These are phyloP conservation scores for Alternaria angustiovoidea DNA, from an alignment of 2,329 filamentous ascomycete genomes.

Conservation along the genomic window DNA sequence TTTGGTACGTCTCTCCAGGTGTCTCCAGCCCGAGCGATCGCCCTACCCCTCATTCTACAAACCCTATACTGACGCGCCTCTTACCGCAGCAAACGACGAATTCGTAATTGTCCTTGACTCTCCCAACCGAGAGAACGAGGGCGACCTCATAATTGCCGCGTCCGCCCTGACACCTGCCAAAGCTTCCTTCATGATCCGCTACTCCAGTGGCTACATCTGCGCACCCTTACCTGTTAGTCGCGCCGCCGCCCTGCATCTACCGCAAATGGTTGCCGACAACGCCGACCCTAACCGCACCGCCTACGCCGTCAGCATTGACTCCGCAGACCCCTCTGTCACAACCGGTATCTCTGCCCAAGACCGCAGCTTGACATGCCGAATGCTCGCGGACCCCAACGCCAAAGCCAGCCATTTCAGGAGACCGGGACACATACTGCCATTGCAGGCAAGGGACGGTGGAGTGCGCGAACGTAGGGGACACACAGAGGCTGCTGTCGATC, in stretches of 20 bases:
- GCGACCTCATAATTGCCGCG: conserved; percentile 95
- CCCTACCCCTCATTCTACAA: background rate
- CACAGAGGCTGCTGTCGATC: conserved; percentile 91
- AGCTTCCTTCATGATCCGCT: conserved; percentile 94
- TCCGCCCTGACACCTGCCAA: conserved; percentile 83
- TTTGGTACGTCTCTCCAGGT: conserved; percentile 46
- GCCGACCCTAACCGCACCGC: conserved; percentile 87
- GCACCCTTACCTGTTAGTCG: conserved; percentile 77
- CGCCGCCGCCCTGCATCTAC: conserved; percentile 76
- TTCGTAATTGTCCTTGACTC: conserved; percentile 97
- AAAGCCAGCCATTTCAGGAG: conserved; percentile 72
- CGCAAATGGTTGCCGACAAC: conserved; percentile 85
- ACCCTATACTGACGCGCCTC: background rate
- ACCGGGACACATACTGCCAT: conserved; percentile 89
- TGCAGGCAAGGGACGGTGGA: conserved; percentile 80
- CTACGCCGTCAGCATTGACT: conserved; percentile 91
- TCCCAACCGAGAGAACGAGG: conserved; percentile 93
- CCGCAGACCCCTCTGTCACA: conserved; percentile 68
- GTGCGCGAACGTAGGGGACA: conserved; percentile 83
- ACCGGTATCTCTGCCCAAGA: conserved; percentile 94
- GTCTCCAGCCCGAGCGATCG: background rate
- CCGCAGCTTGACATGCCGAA: conserved; percentile 80
- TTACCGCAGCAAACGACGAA: conserved; percentile 67
- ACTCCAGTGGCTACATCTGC: conserved; percentile 90
- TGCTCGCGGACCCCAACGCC: conserved; percentile 70